A percentile compares a stretch with the other conserved stretches of the same genome.
phyloP scores from a whole-genome alignment of 176 grass and related monocot species.

The Oryza punctata region DNA sequence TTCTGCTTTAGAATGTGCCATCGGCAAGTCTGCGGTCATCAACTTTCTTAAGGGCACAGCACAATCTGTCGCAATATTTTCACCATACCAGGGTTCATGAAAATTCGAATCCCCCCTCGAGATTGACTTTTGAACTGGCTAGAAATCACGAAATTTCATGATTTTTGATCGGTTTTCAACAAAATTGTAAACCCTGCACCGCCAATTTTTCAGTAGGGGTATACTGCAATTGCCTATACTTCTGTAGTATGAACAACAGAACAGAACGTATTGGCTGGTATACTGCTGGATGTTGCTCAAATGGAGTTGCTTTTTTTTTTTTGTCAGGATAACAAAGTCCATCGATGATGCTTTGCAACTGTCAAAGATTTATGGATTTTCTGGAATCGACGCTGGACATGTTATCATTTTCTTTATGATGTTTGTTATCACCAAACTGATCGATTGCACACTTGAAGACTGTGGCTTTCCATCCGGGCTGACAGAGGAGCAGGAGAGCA shows the following conservation, averaged over 20 bases:
- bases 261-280: not conserved
- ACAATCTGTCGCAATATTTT: not conserved
- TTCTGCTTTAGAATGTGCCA: not conserved
- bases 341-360: constrained; percentile 71
- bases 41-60: not conserved
- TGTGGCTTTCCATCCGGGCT: constrained; percentile 52
- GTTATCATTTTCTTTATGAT: constrained; percentile 68
- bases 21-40: not conserved
- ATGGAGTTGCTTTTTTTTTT: constrained; percentile 1
- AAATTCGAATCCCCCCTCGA: too few species aligned
- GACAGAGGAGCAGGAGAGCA: constrained; percentile 31
- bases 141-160: not conserved
- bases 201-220: too few species aligned
- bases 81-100: too few species aligned
- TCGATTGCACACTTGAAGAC: constrained; percentile 75
- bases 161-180: too few species aligned
- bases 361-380: constrained; percentile 49
- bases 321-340: constrained; percentile 74
- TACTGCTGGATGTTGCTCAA: constrained; percentile 19
- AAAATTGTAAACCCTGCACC: too few species aligned
- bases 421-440: constrained; percentile 57
- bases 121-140: too few species aligned
- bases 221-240: not conserved
- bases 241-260: not conserved
- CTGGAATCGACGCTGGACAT: constrained; percentile 57